Conservation (phyloP, 345 rosid genomes). For the Erucastrum elatum region DNA sequence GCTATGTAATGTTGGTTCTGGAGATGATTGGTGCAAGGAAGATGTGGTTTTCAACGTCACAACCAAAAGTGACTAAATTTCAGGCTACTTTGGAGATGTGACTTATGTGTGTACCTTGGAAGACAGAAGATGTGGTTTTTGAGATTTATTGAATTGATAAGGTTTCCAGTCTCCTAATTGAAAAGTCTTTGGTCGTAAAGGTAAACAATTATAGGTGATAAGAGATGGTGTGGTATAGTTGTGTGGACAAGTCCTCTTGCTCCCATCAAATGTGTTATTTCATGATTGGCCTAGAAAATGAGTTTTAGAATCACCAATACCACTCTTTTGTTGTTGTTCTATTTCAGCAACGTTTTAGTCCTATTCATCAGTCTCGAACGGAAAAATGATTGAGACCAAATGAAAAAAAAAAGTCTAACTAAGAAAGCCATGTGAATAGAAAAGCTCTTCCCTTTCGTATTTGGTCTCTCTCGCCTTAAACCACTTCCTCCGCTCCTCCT, state of each 20-base stretch:
- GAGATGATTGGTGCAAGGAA: constrained; percentile 47
- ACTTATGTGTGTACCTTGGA: not conserved
- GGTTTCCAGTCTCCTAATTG: not conserved
- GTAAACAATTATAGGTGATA: not conserved
- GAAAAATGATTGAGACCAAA: not conserved
- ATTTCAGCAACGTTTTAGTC: not conserved
- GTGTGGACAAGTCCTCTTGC: not conserved
- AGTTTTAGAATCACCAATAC: not conserved
- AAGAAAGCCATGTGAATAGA: not conserved
- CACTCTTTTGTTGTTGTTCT: not conserved
- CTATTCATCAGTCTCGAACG: not conserved
- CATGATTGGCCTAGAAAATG: not conserved
- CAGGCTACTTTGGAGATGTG: too few species aligned
- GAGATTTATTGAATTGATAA: not conserved
- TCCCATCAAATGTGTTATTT: not conserved
- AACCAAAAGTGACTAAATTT: too few species aligned
- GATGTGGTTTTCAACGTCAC: too few species aligned
- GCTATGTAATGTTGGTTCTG: constrained; percentile 52
- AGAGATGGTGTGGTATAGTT: not conserved
- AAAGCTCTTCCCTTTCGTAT: not conserved
- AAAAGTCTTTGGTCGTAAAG: not conserved
- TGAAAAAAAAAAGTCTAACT: not conserved
- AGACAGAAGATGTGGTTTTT: not conserved
- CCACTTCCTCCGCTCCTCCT: not conserved
- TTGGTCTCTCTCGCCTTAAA: not conserved